Evolutionary conservation across 2,329 filamentous ascomycete genomes (phyloP), one percentile per base, ranked within the genome.

Genomic region (Zelopaecilomyces penicillatus): DNA sequence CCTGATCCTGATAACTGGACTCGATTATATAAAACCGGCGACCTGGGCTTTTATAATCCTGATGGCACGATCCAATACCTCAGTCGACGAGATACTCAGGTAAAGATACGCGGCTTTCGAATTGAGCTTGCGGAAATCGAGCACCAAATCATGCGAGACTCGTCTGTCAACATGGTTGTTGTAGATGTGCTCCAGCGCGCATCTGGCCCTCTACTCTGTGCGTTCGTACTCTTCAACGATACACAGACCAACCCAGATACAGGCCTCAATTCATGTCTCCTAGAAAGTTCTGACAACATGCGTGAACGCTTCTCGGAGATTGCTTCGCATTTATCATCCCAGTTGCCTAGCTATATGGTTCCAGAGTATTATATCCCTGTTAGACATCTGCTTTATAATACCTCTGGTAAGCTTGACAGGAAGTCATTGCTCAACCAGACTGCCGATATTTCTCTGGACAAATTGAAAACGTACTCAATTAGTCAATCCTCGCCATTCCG

Each of bases 1-100:
- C 44, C 41, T 6, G 45, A 26, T 1, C 35, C 39, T 6, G 43
- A 39, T 12, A 26, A 10, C 3, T 19, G 19, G 19, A 19, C 2
- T 19, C 57, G 57, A 4, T 46, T 67, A 5, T 74, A 73, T 52
- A 66, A 65, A 46, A 71, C 70, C 2, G 71, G 71, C 6, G 71
- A 74, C 48, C 57, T 74, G 7, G 70, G 59, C 3, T 56, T 55
- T 38, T 70, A 70, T 27, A 54, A 65, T 33, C 54, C 56, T 0
- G 44, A 45, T 10, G 19, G 48, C 3, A 19, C 19, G 19, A 19
- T 19, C 19, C 19, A 19, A 19, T 19, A 19, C 19, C 19, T 19
- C 19, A 19, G 19, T 19, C 19, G 19, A 2, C 19, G 19, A 19
- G 19, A 19, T 19, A 19, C 19, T 19, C 19, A 19, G 19, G 19